phyloP scores from a whole-genome alignment of 331 rosid species.

The Stylosanthes scabra region DNA sequence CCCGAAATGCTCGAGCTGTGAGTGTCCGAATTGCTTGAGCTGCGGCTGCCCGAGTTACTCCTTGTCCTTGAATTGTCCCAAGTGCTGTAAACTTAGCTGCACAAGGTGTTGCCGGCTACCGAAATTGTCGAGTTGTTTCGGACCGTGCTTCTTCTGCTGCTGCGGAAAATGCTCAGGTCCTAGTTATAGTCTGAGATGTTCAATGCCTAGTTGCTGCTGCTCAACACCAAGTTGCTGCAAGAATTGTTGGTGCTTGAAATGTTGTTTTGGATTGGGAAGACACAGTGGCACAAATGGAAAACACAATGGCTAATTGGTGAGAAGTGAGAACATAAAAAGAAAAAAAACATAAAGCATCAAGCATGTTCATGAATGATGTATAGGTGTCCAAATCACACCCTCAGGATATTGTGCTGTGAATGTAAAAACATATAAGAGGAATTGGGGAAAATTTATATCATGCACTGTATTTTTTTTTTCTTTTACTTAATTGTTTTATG shows the following conservation, averaged over 20 bases:
- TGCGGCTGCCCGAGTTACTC: slow-evolving; percentile 55
- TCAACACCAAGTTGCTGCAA: slow-evolving; percentile 48
- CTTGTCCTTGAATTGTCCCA: slow-evolving; percentile 50
- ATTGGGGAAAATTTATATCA: slow-evolving; percentile 36
- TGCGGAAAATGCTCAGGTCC: slow-evolving; percentile 35
- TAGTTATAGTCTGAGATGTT: slow-evolving; percentile 37
- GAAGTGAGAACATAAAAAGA: background rate
- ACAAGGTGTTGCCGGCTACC: slow-evolving; percentile 46
- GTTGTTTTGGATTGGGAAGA: slow-evolving; percentile 60
- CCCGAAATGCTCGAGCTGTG: slow-evolving; percentile 51
- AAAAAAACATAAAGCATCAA: too few species aligned
- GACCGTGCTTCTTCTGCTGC: slow-evolving; percentile 47
- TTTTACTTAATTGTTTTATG: slow-evolving; percentile 9
- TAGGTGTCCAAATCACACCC: slow-evolving; percentile 57
- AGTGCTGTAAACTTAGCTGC: slow-evolving; percentile 54
- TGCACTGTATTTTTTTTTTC: slow-evolving; percentile 27
- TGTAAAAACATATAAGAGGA: slow-evolving; percentile 26
- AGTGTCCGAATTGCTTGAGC: slow-evolving; percentile 49
- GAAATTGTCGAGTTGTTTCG: slow-evolving; percentile 49
- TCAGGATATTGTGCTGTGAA: slow-evolving; percentile 54
- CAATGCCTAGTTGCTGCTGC: slow-evolving; percentile 40
- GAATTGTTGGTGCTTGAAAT: slow-evolving; percentile 58
- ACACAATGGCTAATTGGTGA: slow-evolving; percentile 52
- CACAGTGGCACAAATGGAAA: slow-evolving; percentile 44
- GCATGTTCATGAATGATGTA: slow-evolving; percentile 46